Evolutionary conservation across 1,139 yeast genomes (phyloP), one percentile per base, ranked within the genome.

Genomic region (Magnusiomyces fungicola): DNA sequence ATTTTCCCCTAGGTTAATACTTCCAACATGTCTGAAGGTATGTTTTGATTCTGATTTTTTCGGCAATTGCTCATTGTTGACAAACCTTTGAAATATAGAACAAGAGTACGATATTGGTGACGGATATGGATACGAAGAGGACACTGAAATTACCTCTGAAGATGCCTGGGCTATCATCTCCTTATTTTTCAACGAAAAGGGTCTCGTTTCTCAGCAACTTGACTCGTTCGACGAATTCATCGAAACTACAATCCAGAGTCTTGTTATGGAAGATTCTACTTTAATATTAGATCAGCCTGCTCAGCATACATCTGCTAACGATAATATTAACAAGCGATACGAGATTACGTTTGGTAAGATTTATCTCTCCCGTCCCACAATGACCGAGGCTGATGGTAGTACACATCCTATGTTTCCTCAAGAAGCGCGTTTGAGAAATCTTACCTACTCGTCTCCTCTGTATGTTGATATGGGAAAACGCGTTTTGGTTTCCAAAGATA

Each of bases 131-230:
- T 81, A 80, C 64, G 87, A 81, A 58, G 86, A 80, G 56, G 79
- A 76, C 56, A 74, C 75, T 57, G 85, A 83, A 64, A 87, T 92
- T 72, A 89, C 97, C 24, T 88, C 97, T 33, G 97, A 94, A 72
- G 98, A 94, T 73, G 90, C 97, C 71, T 94, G 99, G 99, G 83
- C 96, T 37, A 97, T 94, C 56, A 92, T 94, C 59, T 85, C 97
- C 41, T 79, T 97, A 25, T 94, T 92, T 68, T 94, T 94, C 75
- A 90, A 84, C 68, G 96, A 90, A 64, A 90, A 90, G 66, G 98
- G 98, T 53, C 78, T 94, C 61, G 99, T 92, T 29, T 89, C 97
- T 30, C 98, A 92, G 70, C 99, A 94, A 73, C 76, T 94, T 62
- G 98, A 92, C 66, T 94, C 98, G 19, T 94, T 94, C 68, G 96